A percentile compares a stretch with the other conserved stretches of the same genome.
These are phyloP conservation scores for Quercus wislizeni DNA, from an alignment of 306 rosid genomes.

Conservation along the genomic window DNA sequence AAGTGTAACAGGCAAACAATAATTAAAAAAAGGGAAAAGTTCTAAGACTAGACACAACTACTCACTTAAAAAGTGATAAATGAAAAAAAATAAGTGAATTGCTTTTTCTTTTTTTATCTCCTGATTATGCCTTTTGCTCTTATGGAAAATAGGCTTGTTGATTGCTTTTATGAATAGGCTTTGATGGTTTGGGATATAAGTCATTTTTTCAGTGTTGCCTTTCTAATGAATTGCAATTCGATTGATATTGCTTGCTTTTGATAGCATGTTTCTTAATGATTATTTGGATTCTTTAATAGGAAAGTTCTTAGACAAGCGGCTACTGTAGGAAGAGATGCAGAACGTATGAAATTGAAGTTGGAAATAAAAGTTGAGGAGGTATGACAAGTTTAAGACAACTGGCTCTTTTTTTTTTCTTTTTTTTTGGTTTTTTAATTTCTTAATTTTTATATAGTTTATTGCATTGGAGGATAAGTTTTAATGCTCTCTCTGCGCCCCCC, in stretches of 20 bases:
- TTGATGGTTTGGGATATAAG: not conserved
- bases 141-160: not conserved
- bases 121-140: not conserved
- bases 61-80: not conserved
- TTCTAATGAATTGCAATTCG: not conserved
- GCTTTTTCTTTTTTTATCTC: no score
- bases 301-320: constrained; percentile 82
- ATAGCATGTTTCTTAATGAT: not conserved
- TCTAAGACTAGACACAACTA: not conserved
- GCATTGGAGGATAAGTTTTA: not conserved
- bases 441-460: not conserved
- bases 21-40: not conserved
- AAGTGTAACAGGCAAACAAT: not conserved
- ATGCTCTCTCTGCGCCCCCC: not conserved
- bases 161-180: not conserved
- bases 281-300: constrained; percentile 35
- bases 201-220: constrained; percentile 5
- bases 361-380: constrained; percentile 92
- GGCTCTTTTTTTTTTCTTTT: not conserved
- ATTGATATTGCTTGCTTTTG: not conserved
- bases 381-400: not conserved
- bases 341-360: constrained; percentile 79
- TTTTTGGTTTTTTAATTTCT: no score
- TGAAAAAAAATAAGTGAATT: not conserved
- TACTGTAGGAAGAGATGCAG: constrained; percentile 86